Percentiles rank a stretch among this genome's conserved stretches.
These are phyloP conservation scores for Rhodotorula sp. DNA, from an alignment of 1,284 basidiomycete species.

Conservation along the genomic window DNA sequence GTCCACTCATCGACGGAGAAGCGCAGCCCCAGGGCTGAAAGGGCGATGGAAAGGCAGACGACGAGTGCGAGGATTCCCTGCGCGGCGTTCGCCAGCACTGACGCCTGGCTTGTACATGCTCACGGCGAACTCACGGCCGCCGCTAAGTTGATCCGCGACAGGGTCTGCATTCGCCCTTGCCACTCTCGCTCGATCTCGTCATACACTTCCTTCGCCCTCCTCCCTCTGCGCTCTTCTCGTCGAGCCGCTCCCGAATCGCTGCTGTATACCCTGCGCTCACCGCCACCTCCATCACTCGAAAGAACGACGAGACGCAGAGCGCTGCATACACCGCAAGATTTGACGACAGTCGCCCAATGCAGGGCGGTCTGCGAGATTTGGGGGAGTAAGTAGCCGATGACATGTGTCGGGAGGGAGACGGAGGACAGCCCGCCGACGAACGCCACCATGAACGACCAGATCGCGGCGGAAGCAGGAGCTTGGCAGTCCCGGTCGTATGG, in stretches of 20 bases:
- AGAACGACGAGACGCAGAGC: not conserved
- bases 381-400: constrained; percentile 16
- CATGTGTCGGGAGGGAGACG: constrained; percentile 19
- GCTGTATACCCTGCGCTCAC: not conserved
- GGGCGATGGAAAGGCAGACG: not conserved
- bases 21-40: not conserved
- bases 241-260: not conserved
- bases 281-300: constrained; percentile 3
- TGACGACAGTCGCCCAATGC: constrained; percentile 5
- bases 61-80: not conserved
- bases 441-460: not conserved
- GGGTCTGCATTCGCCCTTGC: not conserved
- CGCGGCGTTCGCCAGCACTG: not conserved
- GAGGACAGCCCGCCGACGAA: constrained; percentile 16
- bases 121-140: not conserved
- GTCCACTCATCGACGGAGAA: constrained; percentile 7
- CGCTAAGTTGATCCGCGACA: constrained; percentile 2
- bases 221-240: not conserved
- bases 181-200: not conserved
- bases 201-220: not conserved
- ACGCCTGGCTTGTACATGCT: too few relatives aligned
- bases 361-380: constrained; percentile 8
- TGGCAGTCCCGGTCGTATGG: constrained; percentile 16
- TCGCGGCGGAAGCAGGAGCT: constrained; percentile 8
- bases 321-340: not conserved